phyloP scores from a whole-genome alignment of 2,329 filamentous ascomycete species.

The Drechmeria coniospora region DNA sequence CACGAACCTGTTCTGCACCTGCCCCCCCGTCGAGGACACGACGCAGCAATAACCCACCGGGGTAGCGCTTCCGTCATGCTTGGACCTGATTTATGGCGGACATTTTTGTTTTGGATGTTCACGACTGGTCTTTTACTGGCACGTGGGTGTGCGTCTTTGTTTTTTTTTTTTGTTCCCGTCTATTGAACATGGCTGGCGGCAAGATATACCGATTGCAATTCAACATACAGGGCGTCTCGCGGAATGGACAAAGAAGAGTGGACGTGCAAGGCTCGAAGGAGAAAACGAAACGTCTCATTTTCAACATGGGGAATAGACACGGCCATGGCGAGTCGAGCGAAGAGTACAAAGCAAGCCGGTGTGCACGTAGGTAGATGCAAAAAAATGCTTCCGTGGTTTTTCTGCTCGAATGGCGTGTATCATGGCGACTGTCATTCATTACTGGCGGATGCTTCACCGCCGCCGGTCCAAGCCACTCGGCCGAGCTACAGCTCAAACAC shows the following conservation, averaged over 20 bases:
- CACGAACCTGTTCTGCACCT: conserved; percentile 88
- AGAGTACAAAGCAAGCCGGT: too few species aligned
- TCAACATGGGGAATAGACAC: conserved; percentile 9
- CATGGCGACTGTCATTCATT: too few species aligned
- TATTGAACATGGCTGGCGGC: conserved; percentile 1
- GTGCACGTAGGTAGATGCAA: too few species aligned
- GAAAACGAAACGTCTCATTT: conserved; percentile 2
- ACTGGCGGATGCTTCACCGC: too few species aligned
- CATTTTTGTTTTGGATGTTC: too few species aligned
- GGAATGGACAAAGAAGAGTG: conserved; percentile 1
- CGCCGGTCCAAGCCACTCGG: too few species aligned
- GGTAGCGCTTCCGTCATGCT: neutral
- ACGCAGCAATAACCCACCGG: conserved; percentile 9
- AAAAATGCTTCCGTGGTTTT: too few species aligned
- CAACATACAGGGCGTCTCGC: conserved; percentile 8
- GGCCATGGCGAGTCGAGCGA: too few species aligned
- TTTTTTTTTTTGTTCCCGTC: neutral
- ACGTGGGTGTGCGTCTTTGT: too few species aligned
- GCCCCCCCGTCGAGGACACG: conserved; percentile 62
- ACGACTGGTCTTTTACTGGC: too few species aligned
- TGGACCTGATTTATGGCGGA: too few species aligned
- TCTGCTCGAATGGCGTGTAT: too few species aligned
- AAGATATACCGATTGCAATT: conserved; percentile 4
- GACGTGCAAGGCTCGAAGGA: neutral
- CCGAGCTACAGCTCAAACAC: conserved; percentile 51